Conservation (phyloP, 768 basidiomycete genomes). For the Lactifluus subvellereus region DNA sequence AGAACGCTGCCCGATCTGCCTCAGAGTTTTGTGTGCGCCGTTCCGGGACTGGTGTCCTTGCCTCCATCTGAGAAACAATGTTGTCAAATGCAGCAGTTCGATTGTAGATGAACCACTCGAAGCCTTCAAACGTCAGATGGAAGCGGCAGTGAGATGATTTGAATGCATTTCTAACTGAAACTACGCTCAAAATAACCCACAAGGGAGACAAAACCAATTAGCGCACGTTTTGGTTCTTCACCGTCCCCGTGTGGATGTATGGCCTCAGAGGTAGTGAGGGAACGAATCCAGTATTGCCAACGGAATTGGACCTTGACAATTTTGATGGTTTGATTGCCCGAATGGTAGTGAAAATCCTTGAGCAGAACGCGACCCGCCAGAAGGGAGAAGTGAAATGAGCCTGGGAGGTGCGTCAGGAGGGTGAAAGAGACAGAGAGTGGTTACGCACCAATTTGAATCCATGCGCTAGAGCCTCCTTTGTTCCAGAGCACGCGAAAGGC, state of each 20-base stretch:
- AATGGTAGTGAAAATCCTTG: slow-evolving; percentile 85
- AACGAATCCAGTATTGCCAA: slow-evolving; percentile 93
- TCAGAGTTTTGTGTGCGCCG: slow-evolving; percentile 20
- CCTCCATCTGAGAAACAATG: slow-evolving; percentile 72
- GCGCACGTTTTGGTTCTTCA: slow-evolving; percentile 46
- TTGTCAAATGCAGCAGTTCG: slow-evolving; percentile 82
- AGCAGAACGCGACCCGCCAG: slow-evolving; percentile 82
- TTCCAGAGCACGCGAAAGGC: slow-evolving; percentile 76
- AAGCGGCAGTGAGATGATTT: slow-evolving; percentile 66
- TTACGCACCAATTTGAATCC: slow-evolving; percentile 72
- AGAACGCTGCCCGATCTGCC: slow-evolving; percentile 24
- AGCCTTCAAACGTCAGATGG: slow-evolving; percentile 71
- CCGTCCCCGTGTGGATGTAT: slow-evolving; percentile 42
- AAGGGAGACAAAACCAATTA: not conserved
- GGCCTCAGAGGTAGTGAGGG: slow-evolving; percentile 71
- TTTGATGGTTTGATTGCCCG: slow-evolving; percentile 84
- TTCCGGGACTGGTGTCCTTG: slow-evolving; percentile 28
- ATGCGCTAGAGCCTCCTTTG: slow-evolving; percentile 65
- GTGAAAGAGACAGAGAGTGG: not conserved
- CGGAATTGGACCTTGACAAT: slow-evolving; percentile 80
- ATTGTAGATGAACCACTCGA: slow-evolving; percentile 94
- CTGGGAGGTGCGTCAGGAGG: slow-evolving; percentile 35
- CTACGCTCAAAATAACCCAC: slow-evolving; percentile 22
- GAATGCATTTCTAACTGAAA: slow-evolving; percentile 23
- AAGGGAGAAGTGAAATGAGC: slow-evolving; percentile 88